Conservation (phyloP, 441 rosid species). For the Cnidoscolus chayamansa region DNA sequence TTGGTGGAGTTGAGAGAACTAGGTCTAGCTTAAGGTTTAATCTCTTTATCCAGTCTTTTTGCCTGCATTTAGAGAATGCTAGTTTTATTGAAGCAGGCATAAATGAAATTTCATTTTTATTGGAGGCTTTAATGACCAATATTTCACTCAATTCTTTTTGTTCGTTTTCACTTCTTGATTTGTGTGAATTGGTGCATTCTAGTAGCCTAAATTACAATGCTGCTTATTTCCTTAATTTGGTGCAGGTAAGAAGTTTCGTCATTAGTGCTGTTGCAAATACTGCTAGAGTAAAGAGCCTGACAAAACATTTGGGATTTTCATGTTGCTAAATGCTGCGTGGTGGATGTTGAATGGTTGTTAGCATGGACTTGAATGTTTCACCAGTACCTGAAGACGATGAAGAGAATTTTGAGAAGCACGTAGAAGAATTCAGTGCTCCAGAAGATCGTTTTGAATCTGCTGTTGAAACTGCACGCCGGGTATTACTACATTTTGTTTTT, state of each 20-base stretch:
- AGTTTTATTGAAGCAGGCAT: neutral
- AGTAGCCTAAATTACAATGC: neutral
- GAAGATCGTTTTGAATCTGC: conserved; percentile 65
- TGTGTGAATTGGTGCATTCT: neutral
- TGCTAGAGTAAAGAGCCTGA: conserved; percentile 2
- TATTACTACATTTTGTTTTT: conserved; percentile 29
- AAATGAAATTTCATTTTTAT: neutral
- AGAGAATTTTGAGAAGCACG: conserved; percentile 58
- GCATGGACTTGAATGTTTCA: conserved; percentile 89
- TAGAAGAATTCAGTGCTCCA: conserved; percentile 45
- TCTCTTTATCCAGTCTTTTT: neutral
- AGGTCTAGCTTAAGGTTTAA: neutral
- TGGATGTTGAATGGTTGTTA: conserved; percentile 66
- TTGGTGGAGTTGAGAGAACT: neutral
- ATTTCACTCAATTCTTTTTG: neutral
- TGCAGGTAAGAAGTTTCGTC: neutral
- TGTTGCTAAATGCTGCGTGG: conserved; percentile 37
- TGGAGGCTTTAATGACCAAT: neutral
- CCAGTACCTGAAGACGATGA: conserved; percentile 98
- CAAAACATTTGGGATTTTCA: conserved; percentile 24
- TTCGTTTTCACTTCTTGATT: neutral
- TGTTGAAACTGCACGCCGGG: conserved; percentile 83
- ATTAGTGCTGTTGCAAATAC: conserved; percentile 4
- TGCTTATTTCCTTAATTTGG: neutral
- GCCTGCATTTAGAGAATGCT: neutral